These are phyloP conservation scores for Silene coronaria DNA, from an alignment of 179 eudicot genomes.

Conservation along the genomic window DNA sequence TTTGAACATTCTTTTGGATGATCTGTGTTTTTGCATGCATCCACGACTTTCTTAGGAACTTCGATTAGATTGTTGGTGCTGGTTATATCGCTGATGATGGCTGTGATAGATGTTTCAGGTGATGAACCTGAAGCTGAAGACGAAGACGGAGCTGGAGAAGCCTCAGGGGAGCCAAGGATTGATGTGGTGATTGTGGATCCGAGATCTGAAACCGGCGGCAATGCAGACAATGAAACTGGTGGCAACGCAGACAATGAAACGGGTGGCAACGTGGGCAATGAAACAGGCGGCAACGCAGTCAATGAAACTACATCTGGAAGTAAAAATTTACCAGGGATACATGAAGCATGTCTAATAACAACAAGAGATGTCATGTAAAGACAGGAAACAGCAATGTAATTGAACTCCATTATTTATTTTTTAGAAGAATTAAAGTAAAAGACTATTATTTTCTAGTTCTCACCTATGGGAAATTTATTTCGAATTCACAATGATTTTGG, in stretches of 20 bases:
- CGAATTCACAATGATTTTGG: neutral
- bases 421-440: neutral
- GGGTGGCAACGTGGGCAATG: too few species aligned
- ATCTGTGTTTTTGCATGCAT: conserved; percentile 19
- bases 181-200: neutral
- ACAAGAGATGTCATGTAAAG: neutral
- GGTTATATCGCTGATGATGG: neutral
- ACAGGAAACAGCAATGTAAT: neutral
- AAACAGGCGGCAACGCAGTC: neutral
- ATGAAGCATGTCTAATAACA: conserved; percentile 7
- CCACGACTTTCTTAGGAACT: conserved; percentile 8
- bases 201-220: neutral
- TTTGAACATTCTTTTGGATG: conserved; percentile 16
- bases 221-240: neutral
- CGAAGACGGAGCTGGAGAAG: neutral
- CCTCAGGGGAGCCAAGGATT: neutral
- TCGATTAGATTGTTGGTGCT: neutral
- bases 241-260: too few species aligned
- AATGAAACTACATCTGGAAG: neutral
- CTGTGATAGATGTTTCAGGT: neutral
- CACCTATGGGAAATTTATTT: neutral
- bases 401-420: conserved; percentile 1
- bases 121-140: neutral
- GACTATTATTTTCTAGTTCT: neutral
- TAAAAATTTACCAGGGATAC: neutral